These are phyloP conservation scores for Jaapia argillacea DNA, from an alignment of 768 basidiomycete species.

Conservation along the genomic window DNA sequence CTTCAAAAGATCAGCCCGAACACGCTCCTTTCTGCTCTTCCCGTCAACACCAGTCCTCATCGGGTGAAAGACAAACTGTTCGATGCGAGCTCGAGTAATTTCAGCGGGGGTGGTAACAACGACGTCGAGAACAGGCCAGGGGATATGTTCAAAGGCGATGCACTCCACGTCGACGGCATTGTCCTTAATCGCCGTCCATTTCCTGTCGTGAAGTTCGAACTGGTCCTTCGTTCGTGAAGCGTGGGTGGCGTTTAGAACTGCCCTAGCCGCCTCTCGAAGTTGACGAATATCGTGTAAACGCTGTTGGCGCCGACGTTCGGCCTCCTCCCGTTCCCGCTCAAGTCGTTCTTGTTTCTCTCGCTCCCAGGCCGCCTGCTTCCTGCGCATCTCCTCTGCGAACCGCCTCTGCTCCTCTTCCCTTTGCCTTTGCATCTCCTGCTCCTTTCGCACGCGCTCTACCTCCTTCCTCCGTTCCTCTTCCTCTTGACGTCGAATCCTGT, in stretches of 20 bases:
- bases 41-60: neutral
- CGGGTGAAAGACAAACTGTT: neutral
- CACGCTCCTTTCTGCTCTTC: neutral
- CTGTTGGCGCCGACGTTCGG: neutral
- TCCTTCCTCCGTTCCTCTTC: neutral
- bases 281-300: neutral
- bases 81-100: neutral
- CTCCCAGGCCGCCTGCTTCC: no score
- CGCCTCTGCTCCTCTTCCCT: neutral
- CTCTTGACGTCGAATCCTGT: no score
- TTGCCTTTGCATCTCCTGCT: neutral
- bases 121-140: neutral
- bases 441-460: neutral
- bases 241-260: no score
- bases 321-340: neutral
- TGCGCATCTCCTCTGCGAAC: no score
- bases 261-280: no score
- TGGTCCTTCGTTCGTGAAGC: no score
- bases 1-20: neutral
- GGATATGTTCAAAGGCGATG: neutral
- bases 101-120: no score
- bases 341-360: no score
- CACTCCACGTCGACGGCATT: no score
- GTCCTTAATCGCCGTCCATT: no score
- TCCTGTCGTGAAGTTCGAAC: no score